These are phyloP conservation scores for Oryza nivara DNA, from an alignment of 176 grass and related monocot species.

Conservation along the genomic window DNA sequence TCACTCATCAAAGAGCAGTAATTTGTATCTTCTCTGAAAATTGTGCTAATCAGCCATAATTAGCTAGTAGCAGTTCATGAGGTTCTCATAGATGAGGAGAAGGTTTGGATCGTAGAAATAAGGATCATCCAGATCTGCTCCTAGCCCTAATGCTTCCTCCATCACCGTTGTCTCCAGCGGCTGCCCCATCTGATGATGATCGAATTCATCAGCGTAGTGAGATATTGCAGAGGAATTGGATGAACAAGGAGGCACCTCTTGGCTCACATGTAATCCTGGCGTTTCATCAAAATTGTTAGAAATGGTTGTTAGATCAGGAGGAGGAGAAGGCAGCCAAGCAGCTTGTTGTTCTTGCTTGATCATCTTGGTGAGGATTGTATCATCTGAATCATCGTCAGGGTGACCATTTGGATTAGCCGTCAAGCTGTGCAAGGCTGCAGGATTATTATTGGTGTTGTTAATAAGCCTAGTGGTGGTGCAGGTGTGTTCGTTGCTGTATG, in stretches of 20 bases:
- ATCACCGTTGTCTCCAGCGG: background rate
- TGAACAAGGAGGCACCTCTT: background rate
- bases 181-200: background rate
- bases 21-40: background rate
- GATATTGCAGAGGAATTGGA: background rate
- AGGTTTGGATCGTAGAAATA: background rate
- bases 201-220: background rate
- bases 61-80: conserved; percentile 1
- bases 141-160: background rate
- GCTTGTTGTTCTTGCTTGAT: background rate
- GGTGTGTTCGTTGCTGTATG: conserved; percentile 37
- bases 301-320: background rate
- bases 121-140: background rate
- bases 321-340: background rate
- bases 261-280: background rate
- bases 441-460: background rate
- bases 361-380: background rate
- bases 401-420: background rate
- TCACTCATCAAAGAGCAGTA: background rate
- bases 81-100: background rate
- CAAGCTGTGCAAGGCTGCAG: too few relatives aligned
- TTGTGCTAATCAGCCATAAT: background rate
- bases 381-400: background rate
- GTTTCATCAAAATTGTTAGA: background rate
- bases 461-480: background rate